These are phyloP conservation scores for Fomitopsis pulvina DNA, from an alignment of 768 basidiomycete genomes.

Conservation along the genomic window DNA sequence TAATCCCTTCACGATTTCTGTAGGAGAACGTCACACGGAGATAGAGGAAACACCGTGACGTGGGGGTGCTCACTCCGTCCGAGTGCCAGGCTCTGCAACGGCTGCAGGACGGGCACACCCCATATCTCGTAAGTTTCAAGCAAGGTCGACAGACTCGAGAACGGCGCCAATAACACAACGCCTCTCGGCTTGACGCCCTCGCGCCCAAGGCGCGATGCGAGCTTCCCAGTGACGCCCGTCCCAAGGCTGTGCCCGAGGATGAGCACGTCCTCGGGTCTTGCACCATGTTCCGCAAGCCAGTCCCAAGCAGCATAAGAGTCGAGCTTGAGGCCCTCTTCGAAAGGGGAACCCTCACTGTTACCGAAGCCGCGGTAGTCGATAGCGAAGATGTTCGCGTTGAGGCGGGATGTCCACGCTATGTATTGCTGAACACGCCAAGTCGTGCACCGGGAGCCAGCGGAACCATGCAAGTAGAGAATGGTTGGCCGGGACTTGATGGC, in stretches of 20 bases:
- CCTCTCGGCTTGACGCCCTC: slow-evolving; percentile 36
- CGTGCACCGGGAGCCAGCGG: slow-evolving; percentile 73
- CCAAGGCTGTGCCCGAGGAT: slow-evolving; percentile 87
- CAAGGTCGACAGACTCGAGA: slow-evolving; percentile 33
- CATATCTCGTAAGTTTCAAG: slow-evolving; percentile 64
- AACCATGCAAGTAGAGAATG: slow-evolving; percentile 91
- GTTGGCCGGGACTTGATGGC: slow-evolving; percentile 62
- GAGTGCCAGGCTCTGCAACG: slow-evolving; percentile 56
- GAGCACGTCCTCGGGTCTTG: slow-evolving; percentile 51
- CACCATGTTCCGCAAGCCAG: slow-evolving; percentile 61
- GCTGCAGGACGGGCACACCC: slow-evolving; percentile 67
- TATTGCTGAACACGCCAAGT: slow-evolving; percentile 64
- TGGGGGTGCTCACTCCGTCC: slow-evolving; percentile 45
- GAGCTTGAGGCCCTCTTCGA: slow-evolving; percentile 59
- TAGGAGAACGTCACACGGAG: neutral
- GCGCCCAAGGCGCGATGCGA: slow-evolving; percentile 31
- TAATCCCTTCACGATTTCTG: slow-evolving; percentile 50
- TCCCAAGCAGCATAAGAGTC: slow-evolving; percentile 81
- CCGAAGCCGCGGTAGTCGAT: slow-evolving; percentile 93
- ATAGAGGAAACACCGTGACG: neutral
- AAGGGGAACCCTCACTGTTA: slow-evolving; percentile 77
- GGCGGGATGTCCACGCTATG: slow-evolving; percentile 53
- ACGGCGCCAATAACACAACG: slow-evolving; percentile 36
- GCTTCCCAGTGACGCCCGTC: slow-evolving; percentile 59
- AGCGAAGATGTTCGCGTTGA: slow-evolving; percentile 70